phyloP scores from a whole-genome alignment of 768 basidiomycete genomes.

The Agrocybe pediades region DNA sequence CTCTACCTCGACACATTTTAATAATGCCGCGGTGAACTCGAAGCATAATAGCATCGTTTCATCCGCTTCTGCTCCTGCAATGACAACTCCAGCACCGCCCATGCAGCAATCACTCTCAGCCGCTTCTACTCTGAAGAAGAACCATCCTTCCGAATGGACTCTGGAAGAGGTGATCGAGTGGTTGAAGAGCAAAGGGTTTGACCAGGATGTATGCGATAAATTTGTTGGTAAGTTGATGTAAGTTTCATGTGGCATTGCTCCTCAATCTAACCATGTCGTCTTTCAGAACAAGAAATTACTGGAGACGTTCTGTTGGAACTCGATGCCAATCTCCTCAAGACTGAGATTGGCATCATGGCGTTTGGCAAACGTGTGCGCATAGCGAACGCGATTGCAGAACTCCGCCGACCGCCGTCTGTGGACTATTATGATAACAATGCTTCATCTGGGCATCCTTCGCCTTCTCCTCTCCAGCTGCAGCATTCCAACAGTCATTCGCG shows the following conservation, averaged over 20 bases:
- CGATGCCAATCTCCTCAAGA: constrained; percentile 87
- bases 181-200: constrained; percentile 84
- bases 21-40: constrained; percentile 29
- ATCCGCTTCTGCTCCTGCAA: constrained; percentile 20
- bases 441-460: constrained; percentile 28
- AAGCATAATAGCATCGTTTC: constrained; percentile 43
- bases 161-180: constrained; percentile 91
- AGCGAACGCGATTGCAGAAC: constrained; percentile 88
- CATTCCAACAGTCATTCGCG: constrained; percentile 41
- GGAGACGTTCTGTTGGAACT: constrained; percentile 97
- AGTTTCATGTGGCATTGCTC: background rate
- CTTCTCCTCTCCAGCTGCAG: constrained; percentile 31
- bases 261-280: background rate
- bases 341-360: constrained; percentile 89
- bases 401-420: constrained; percentile 72
- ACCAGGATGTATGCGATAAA: constrained; percentile 77
- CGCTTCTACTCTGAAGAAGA: constrained; percentile 32
- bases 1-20: constrained; percentile 18
- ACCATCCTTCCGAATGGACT: constrained; percentile 73
- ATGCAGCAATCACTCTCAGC: background rate
- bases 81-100: constrained; percentile 8
- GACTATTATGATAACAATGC: constrained; percentile 47
- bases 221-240: constrained; percentile 68
- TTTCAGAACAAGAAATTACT: constrained; percentile 94
- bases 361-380: constrained; percentile 96